phyloP scores from a whole-genome alignment of 768 basidiomycete species.

The Erythrobasidium yunnanense region DNA sequence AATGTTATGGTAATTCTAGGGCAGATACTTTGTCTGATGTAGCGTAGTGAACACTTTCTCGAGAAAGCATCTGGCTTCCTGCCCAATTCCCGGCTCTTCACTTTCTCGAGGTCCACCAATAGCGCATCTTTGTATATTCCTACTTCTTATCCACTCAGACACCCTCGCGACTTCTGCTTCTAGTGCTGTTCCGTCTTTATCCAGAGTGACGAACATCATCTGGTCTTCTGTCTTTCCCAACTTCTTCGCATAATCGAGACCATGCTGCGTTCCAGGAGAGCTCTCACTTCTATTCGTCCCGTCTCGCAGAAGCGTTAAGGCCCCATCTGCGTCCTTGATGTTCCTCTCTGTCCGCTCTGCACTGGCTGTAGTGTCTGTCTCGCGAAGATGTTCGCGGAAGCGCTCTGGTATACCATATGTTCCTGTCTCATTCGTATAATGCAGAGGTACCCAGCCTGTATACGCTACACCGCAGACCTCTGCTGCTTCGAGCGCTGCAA shows the following conservation, averaged over 20 bases:
- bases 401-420: conserved; percentile 12
- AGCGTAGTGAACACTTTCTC: neutral
- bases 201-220: conserved; percentile 2
- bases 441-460: conserved; percentile 3
- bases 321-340: conserved; percentile 11
- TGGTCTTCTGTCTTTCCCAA: conserved; percentile 16
- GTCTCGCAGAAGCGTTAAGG: conserved; percentile 4
- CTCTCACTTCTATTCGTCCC: neutral
- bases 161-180: neutral
- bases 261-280: conserved; percentile 12
- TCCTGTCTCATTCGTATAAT: conserved; percentile 13
- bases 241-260: conserved; percentile 3
- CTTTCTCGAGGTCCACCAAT: conserved; percentile 21
- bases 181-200: neutral
- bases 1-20: too few species aligned
- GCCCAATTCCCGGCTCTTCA: conserved; percentile 6
- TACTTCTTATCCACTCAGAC: neutral
- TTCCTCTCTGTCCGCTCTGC: conserved; percentile 19
- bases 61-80: conserved; percentile 3
- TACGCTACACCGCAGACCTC: neutral
- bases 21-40: too few species aligned
- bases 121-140: neutral
- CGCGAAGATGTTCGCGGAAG: neutral
- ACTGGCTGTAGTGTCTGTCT: neutral
- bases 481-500: conserved; percentile 14